phyloP scores from a whole-genome alignment of 331 rosid genomes.

The Erythrophleum ivorense region DNA sequence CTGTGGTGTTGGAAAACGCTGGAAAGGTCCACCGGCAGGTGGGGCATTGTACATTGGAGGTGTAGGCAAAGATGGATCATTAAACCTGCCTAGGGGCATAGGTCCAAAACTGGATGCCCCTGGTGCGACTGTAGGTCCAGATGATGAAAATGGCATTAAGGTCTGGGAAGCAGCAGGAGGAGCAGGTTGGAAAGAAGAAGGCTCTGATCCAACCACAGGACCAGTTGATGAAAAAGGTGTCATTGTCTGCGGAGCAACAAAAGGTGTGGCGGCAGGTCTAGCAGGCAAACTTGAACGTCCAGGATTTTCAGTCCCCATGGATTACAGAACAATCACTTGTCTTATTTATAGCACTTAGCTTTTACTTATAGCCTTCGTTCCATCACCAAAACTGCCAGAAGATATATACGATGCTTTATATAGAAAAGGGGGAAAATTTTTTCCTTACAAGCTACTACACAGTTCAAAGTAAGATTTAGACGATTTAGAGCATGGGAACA shows the following conservation, averaged over 20 bases:
- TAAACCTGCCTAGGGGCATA: slow-evolving; percentile 60
- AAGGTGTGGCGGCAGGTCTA: slow-evolving; percentile 68
- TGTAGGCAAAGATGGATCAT: slow-evolving; percentile 83
- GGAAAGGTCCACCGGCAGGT: slow-evolving; percentile 54
- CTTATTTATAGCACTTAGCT: slow-evolving; percentile 12
- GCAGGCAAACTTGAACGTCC: slow-evolving; percentile 71
- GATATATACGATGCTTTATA: background rate
- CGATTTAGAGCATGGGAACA: background rate
- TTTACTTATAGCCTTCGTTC: slow-evolving; percentile 34
- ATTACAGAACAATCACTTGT: slow-evolving; percentile 41
- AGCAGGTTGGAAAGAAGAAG: slow-evolving; percentile 55
- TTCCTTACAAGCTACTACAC: background rate
- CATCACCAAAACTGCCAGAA: slow-evolving; percentile 50
- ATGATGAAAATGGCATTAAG: slow-evolving; percentile 54
- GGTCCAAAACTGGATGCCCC: slow-evolving; percentile 66
- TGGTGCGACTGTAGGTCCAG: slow-evolving; percentile 60
- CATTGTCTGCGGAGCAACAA: slow-evolving; percentile 7
- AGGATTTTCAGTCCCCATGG: slow-evolving; percentile 89
- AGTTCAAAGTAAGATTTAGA: background rate
- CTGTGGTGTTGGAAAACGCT: slow-evolving; percentile 65
- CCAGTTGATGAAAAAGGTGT: slow-evolving; percentile 64
- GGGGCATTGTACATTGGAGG: slow-evolving; percentile 57
- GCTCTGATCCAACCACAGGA: slow-evolving; percentile 69
- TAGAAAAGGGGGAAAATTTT: background rate
- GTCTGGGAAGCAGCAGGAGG: slow-evolving; percentile 55